phyloP scores from a whole-genome alignment of 371 early-diverging fungal genomes.

The Basidiobolus heterosporus region DNA sequence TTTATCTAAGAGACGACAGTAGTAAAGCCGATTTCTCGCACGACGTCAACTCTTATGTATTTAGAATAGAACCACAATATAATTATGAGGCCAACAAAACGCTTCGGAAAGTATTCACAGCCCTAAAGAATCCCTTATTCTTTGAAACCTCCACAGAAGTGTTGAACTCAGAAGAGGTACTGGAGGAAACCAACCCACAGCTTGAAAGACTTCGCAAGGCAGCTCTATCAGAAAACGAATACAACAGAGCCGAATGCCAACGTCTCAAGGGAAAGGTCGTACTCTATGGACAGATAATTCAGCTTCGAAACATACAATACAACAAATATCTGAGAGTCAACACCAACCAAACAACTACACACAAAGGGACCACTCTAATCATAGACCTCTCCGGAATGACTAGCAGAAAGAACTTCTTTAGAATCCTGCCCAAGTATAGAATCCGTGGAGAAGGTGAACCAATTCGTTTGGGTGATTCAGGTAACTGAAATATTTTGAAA shows the following conservation, averaged over 20 bases:
- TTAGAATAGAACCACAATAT: neutral
- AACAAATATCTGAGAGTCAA: conserved; percentile 26
- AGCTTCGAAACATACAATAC: conserved; percentile 24
- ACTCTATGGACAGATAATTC: conserved; percentile 30
- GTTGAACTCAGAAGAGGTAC: neutral
- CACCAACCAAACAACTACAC: conserved; percentile 18
- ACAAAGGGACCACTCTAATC: conserved; percentile 19
- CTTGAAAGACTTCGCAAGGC: conserved; percentile 9
- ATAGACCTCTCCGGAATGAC: conserved; percentile 21
- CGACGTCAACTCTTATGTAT: neutral
- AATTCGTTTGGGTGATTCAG: conserved; percentile 22
- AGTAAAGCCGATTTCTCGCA: neutral
- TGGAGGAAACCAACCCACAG: conserved; percentile 1
- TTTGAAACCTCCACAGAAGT: neutral
- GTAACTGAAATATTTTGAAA: no score
- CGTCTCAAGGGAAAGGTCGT: conserved; percentile 24
- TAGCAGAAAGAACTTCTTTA: conserved; percentile 20
- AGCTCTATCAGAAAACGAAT: conserved; percentile 15
- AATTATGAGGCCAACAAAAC: neutral
- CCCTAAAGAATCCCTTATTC: neutral
- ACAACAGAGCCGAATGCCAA: conserved; percentile 19
- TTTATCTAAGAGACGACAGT: neutral
- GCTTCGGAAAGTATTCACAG: neutral
- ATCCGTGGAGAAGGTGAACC: conserved; percentile 36
- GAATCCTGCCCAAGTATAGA: conserved; percentile 30